Evolutionary conservation across 108 stramenopile genomes (phyloP), one percentile per base, ranked within the genome.

Genomic region (Schizochytrium sp.): DNA sequence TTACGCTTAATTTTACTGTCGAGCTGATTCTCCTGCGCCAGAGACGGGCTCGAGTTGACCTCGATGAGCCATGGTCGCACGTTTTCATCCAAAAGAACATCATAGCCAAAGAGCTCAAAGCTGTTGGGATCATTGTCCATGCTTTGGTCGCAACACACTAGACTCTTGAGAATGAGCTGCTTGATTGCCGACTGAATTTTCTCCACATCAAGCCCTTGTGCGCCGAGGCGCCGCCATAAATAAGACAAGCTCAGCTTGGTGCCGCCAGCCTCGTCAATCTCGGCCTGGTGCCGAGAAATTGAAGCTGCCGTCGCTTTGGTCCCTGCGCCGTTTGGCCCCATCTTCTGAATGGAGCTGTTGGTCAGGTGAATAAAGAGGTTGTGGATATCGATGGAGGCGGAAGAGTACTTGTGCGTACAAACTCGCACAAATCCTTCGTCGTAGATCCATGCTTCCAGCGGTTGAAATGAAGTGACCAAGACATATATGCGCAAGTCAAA

Each of bases 401-500:
- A 72, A 47, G 91, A 58, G 90, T 92, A 94, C 48, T 48, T 60
- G 5, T 89, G 41, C 34, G 93, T 92, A 87, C 92, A 90, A 34
- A 94, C 19, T 14, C 94, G 92, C 5, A 93, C 96, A 43, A 97
- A 95, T 5, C 96, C 96, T 45, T 96, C 95, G 55, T 88, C 89
- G 55, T 96, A 96, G 41, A 97, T 91, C 91, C 95, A 97, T 29
- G 96, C 96, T 88, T 96, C 95, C 5, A 96, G 88, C 0, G 95
- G 95, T 19, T 59, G 44, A 89, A 97, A 96, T 5, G 96, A 96
- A 1, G 95, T 96, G 34, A 96, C 96, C 57, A 97, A 93, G 14
- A 97, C 95, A 90, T 96, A 97, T 8, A 97, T 83, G 12, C 97
- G 95, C 89, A 94, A 91, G 72, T 94, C 94, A 44, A 94, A 94